Percentiles rank a stretch among this genome's conserved stretches.
Conservation (phyloP, 176 grass and related monocot species). For the Musa troglodytarum region DNA sequence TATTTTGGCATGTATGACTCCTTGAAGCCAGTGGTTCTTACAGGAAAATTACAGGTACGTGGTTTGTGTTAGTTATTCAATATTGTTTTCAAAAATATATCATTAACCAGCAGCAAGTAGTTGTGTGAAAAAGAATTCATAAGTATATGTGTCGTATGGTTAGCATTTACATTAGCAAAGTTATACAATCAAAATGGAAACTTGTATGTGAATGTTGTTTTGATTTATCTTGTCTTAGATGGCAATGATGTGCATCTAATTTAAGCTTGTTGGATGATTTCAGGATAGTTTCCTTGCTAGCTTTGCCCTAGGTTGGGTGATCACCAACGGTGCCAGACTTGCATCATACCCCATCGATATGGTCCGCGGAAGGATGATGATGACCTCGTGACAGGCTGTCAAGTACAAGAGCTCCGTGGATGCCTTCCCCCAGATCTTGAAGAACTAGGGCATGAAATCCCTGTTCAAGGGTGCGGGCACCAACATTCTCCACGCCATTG, state of each 20-base stretch:
- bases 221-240: no score
- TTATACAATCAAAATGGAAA: no score
- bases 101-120: no score
- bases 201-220: no score
- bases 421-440: slow-evolving; percentile 1
- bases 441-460: neutral
- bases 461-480: slow-evolving; percentile 11
- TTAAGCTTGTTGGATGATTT: neutral
- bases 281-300: slow-evolving; percentile 15
- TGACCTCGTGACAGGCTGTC: slow-evolving; percentile 5
- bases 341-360: slow-evolving; percentile 4
- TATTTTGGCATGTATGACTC: slow-evolving; percentile 11
- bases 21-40: slow-evolving; percentile 8
- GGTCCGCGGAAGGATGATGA: slow-evolving; percentile 10
- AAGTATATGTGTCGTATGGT: no score
- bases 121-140: no score
- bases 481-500: slow-evolving; percentile 8
- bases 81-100: no score
- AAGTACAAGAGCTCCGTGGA: slow-evolving; percentile 7
- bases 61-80: neutral
- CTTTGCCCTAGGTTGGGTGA: slow-evolving; percentile 4
- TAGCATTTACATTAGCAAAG: no score
- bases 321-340: slow-evolving; percentile 2
- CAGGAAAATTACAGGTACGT: slow-evolving; percentile 1
- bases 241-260: neutral